A percentile compares a stretch with the other conserved stretches of the same genome.
Evolutionary conservation across 208 protist genomes (phyloP).

Genomic region (Blechomonas ayalai): DNA sequence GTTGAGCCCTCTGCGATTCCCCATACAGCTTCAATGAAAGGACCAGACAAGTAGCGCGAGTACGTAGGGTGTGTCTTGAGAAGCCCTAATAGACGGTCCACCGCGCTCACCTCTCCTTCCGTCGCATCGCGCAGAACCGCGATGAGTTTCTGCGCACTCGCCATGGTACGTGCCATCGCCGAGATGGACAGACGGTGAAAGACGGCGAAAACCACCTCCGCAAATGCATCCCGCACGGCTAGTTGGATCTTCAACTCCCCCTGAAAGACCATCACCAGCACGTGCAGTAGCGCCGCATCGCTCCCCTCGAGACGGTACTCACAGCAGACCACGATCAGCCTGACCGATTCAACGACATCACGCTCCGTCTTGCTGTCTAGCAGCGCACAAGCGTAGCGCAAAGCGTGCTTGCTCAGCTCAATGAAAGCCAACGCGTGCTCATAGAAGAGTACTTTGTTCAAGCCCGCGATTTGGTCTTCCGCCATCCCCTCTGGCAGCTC

Average conservation of each 20-base stretch:
- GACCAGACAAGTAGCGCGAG: constrained; percentile 43
- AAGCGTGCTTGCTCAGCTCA: constrained; percentile 49
- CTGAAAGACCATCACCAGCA: constrained; percentile 85
- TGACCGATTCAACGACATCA: constrained; percentile 84
- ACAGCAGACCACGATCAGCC: constrained; percentile 74
- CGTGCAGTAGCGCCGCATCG: constrained; percentile 58
- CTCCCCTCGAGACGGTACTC: constrained; percentile 66
- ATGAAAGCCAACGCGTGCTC: constrained; percentile 66
- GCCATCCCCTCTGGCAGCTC: constrained; percentile 16
- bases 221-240: constrained; percentile 85
- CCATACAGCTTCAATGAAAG: constrained; percentile 85
- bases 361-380: constrained; percentile 82
- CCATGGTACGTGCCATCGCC: constrained; percentile 37
- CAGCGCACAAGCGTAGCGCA: constrained; percentile 51
- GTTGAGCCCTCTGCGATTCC: constrained; percentile 73
- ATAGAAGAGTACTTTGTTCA: constrained; percentile 76
- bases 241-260: constrained; percentile 84
- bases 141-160: constrained; percentile 79
- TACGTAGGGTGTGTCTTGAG: constrained; percentile 53
- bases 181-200: constrained; percentile 57
- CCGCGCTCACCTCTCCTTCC: constrained; percentile 81
- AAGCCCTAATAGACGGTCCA: constrained; percentile 73
- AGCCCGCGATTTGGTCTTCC: constrained; percentile 34
- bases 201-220: constrained; percentile 73
- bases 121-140: constrained; percentile 44